phyloP scores from a whole-genome alignment of 2,329 filamentous ascomycete species.

The Sporothrix euskadiensis region DNA sequence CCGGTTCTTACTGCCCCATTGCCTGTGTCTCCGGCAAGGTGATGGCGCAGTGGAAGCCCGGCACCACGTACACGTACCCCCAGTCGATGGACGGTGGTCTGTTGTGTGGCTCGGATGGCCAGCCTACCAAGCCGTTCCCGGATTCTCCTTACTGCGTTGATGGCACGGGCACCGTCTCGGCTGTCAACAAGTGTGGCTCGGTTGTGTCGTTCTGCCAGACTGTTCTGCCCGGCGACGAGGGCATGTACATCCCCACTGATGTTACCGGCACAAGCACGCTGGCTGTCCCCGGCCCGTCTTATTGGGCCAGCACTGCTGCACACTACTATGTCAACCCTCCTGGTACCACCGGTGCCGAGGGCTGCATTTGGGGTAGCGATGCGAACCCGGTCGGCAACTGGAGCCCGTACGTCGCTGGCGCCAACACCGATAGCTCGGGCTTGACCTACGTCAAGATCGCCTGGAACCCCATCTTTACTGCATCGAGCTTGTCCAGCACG shows the following conservation, averaged over 20 bases:
- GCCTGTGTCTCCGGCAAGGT: slow-evolving; percentile 75
- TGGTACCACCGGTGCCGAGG: slow-evolving; percentile 59
- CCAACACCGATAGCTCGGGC: slow-evolving; percentile 66
- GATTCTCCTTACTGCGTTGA: slow-evolving; percentile 67
- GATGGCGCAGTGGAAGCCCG: slow-evolving; percentile 75
- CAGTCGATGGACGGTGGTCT: slow-evolving; percentile 75
- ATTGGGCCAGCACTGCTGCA: slow-evolving; percentile 72
- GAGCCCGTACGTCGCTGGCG: slow-evolving; percentile 73
- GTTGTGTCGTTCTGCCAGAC: slow-evolving; percentile 76
- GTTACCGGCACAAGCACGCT: slow-evolving; percentile 59
- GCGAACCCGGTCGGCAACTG: slow-evolving; percentile 70
- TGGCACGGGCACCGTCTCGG: slow-evolving; percentile 65
- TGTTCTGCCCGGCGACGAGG: slow-evolving; percentile 74
- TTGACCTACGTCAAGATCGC: slow-evolving; percentile 73
- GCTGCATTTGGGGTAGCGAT: slow-evolving; percentile 70
- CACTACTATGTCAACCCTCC: slow-evolving; percentile 81
- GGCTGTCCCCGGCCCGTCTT: slow-evolving; percentile 68
- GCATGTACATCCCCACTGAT: slow-evolving; percentile 78
- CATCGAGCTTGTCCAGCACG: slow-evolving; percentile 54
- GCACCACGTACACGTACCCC: slow-evolving; percentile 68
- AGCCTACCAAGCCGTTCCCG: slow-evolving; percentile 68
- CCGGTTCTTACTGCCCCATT: slow-evolving; percentile 71
- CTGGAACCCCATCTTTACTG: slow-evolving; percentile 73
- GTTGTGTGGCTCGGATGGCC: slow-evolving; percentile 67
- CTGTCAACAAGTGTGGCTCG: slow-evolving; percentile 64